Percentiles rank a stretch among this genome's conserved stretches.
phyloP scores from a whole-genome alignment of 495 filamentous ascomycete genomes.

The Opeltia flavorubescens region DNA sequence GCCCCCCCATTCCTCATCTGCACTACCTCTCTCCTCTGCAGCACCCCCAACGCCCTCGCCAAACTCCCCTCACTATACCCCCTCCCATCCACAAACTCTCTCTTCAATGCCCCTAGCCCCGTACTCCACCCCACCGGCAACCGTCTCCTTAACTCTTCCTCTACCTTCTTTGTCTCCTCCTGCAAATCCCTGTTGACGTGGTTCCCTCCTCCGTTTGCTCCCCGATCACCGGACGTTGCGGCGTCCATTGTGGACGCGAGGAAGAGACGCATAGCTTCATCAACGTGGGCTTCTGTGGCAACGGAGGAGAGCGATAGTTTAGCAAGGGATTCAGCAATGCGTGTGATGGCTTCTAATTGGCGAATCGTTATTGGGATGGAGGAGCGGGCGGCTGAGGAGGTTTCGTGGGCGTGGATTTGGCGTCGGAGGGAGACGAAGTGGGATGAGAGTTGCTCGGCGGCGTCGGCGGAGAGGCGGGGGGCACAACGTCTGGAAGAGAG shows the following conservation, averaged over 20 bases:
- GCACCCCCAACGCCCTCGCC: slow-evolving; percentile 66
- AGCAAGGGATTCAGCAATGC: slow-evolving; percentile 90
- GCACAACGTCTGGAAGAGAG: slow-evolving; percentile 56
- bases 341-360: slow-evolving; percentile 91
- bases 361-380: slow-evolving; percentile 96
- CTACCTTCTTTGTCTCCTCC: slow-evolving; percentile 76
- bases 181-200: slow-evolving; percentile 75
- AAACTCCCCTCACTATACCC: slow-evolving; percentile 79
- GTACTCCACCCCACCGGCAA: slow-evolving; percentile 94
- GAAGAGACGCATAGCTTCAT: slow-evolving; percentile 97
- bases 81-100: slow-evolving; percentile 80
- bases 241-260: slow-evolving; percentile 96
- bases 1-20: slow-evolving; percentile 80
- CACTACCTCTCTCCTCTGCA: slow-evolving; percentile 80
- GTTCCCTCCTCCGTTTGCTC: slow-evolving; percentile 20
- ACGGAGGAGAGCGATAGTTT: slow-evolving; percentile 77
- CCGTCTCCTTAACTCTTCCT: slow-evolving; percentile 77
- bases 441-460: slow-evolving; percentile 89
- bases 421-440: slow-evolving; percentile 95
- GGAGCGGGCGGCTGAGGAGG: slow-evolving; percentile 73
- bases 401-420: slow-evolving; percentile 82
- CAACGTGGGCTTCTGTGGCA: slow-evolving; percentile 81
- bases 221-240: slow-evolving; percentile 75
- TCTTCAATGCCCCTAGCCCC: slow-evolving; percentile 67
- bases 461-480: slow-evolving; percentile 80